phyloP scores from a whole-genome alignment of 495 filamentous ascomycete species.

The Trichocladium uniseriatum region DNA sequence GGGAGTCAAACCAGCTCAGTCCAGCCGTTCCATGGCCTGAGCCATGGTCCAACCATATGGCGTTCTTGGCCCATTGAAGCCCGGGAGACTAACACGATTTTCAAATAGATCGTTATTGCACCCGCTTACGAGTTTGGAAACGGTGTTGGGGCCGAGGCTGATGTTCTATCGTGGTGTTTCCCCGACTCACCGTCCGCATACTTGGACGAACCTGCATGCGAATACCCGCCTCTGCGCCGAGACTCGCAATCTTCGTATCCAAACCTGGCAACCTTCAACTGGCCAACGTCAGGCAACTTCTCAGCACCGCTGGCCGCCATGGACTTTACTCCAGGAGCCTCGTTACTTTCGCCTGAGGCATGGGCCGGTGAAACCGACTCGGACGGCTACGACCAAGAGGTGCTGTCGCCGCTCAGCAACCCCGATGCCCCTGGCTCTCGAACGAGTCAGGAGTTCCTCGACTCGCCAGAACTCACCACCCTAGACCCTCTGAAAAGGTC shows the following conservation, averaged over 20 bases:
- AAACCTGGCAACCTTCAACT: neutral
- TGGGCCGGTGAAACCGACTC: slow-evolving; percentile 1
- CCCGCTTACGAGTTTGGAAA: neutral
- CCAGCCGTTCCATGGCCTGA: too few relatives aligned
- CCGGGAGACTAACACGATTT: neutral
- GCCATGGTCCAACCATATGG: too few relatives aligned
- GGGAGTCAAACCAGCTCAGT: too few relatives aligned
- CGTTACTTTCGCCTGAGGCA: neutral
- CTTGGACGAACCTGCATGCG: slow-evolving; percentile 1
- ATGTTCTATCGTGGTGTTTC: slow-evolving; percentile 4
- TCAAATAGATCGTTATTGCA: neutral
- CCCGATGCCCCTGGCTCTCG: neutral
- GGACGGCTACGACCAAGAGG: neutral
- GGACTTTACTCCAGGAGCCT: neutral
- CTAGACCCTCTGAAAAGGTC: neutral
- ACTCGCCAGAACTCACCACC: neutral
- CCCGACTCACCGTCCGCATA: slow-evolving; percentile 2
- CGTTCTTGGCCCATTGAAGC: neutral
- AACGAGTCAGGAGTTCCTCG: neutral
- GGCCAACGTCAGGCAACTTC: neutral
- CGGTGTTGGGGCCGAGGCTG: neutral
- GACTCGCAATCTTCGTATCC: neutral
- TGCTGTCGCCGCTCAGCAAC: neutral
- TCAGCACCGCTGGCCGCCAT: neutral
- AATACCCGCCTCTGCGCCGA: neutral